Conservation (phyloP, 441 rosid species). For the Geranium incanum region DNA sequence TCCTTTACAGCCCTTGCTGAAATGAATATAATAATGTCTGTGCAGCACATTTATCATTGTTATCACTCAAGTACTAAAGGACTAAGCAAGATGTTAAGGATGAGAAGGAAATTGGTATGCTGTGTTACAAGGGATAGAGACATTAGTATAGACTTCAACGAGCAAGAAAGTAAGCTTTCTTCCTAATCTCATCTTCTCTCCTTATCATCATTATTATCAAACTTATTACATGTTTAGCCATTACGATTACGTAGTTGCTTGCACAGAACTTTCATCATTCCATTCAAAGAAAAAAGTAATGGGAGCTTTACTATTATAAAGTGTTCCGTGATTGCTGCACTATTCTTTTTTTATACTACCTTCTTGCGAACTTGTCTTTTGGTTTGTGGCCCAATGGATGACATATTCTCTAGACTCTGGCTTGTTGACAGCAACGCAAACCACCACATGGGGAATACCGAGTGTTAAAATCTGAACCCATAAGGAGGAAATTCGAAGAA, state of each 20-base stretch:
- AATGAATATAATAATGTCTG: too few relatives aligned
- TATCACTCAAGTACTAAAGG: neutral
- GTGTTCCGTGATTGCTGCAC: neutral
- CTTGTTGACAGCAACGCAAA: neutral
- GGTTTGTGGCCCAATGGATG: neutral
- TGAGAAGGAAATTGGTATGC: neutral
- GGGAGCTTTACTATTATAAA: neutral
- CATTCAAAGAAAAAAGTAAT: too few relatives aligned
- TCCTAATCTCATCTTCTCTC: neutral
- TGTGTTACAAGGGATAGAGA: neutral
- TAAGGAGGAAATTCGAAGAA: neutral
- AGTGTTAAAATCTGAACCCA: neutral
- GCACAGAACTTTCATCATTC: too few relatives aligned
- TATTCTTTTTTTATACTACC: neutral
- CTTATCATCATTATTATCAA: neutral
- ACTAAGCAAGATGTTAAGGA: neutral
- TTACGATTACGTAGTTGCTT: too few relatives aligned
- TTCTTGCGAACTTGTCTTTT: neutral
- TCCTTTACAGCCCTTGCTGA: too few relatives aligned
- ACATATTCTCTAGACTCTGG: neutral
- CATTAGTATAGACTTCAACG: neutral
- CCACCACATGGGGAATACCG: neutral
- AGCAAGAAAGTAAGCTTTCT: conserved; percentile 3
- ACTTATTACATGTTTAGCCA: neutral
- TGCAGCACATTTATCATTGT: neutral